Conservation (phyloP, 352 stramenopile genomes). For the Elongisporangium anandrum region DNA sequence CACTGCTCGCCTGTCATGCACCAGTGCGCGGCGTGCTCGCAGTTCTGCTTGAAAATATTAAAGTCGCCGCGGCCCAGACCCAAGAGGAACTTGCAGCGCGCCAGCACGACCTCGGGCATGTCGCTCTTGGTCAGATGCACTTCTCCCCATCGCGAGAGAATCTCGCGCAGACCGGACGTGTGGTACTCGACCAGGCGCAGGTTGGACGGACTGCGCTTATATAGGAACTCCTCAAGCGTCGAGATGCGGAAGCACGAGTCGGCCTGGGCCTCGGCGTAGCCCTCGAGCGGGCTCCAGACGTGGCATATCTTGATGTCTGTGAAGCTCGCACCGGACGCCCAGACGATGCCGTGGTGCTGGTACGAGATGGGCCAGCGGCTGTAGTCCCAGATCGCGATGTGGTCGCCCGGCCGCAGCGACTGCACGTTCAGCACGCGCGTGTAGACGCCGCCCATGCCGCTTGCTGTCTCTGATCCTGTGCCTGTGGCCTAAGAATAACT, state of each 20-base stretch:
- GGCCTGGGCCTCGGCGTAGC: conserved; percentile 67
- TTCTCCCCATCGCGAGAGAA: conserved; percentile 81
- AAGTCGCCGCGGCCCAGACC: conserved; percentile 77
- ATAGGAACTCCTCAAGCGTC: conserved; percentile 79
- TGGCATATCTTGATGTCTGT: conserved; percentile 76
- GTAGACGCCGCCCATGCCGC: conserved; percentile 68
- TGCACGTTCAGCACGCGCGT: conserved; percentile 69
- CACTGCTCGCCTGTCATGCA: conserved; percentile 88
- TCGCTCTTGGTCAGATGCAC: conserved; percentile 82
- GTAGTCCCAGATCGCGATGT: conserved; percentile 84
- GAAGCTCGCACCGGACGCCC: conserved; percentile 57
- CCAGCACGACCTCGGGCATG: conserved; percentile 75
- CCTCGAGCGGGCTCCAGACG: conserved; percentile 79
- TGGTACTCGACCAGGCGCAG: conserved; percentile 84
- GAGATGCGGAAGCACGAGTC: conserved; percentile 87
- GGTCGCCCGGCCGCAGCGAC: conserved; percentile 75
- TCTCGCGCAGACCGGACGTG: conserved; percentile 72
- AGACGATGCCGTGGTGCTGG: conserved; percentile 85
- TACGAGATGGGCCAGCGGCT: conserved; percentile 84
- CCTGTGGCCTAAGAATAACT: background rate
- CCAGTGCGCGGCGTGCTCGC: conserved; percentile 84
- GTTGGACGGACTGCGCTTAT: conserved; percentile 49
- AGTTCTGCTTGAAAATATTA: conserved; percentile 88
- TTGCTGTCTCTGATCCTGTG: background rate
- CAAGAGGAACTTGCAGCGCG: conserved; percentile 78